Evolutionary conservation across 805 yeast species (phyloP).

Genomic region (Alloascoidea africana): DNA sequence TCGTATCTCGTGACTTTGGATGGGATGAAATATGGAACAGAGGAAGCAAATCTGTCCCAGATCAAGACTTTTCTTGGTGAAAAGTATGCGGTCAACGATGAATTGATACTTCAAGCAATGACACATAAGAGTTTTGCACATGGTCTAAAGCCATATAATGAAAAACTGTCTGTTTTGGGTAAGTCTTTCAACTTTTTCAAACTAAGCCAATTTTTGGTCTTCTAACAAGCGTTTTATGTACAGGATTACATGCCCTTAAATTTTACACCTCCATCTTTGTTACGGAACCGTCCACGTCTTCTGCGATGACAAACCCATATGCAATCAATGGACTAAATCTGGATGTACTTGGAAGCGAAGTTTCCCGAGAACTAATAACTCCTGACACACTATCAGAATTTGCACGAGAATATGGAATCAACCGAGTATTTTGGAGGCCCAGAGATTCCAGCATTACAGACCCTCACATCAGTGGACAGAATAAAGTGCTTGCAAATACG

Average conservation of each 20-base stretch:
- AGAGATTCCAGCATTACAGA: conserved; percentile 15
- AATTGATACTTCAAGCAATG: conserved; percentile 56
- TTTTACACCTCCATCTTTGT: too few species aligned
- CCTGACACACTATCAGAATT: not conserved
- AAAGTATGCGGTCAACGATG: conserved; percentile 41
- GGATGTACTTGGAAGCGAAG: not conserved
- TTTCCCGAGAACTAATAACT: not conserved
- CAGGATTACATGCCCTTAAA: too few species aligned
- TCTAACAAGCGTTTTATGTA: too few species aligned
- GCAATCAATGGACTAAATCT: not conserved
- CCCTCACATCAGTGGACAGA: conserved; percentile 15
- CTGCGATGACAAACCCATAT: too few species aligned
- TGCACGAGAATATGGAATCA: not conserved
- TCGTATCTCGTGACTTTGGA: conserved; percentile 32
- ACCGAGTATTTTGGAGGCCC: conserved; percentile 11
- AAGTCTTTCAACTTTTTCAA: too few species aligned
- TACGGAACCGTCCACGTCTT: too few species aligned
- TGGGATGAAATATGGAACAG: conserved; percentile 39
- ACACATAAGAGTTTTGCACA: conserved; percentile 94
- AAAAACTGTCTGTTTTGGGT: conserved; percentile 65
- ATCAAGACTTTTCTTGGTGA: conserved; percentile 34
- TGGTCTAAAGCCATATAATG: conserved; percentile 82
- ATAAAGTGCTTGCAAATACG: conserved; percentile 34
- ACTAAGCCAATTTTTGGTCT: too few species aligned
- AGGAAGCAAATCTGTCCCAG: conserved; percentile 29